Base-by-base conservation (phyloP, 768 basidiomycete species). In the Collybiopsis luxurians region DNA sequence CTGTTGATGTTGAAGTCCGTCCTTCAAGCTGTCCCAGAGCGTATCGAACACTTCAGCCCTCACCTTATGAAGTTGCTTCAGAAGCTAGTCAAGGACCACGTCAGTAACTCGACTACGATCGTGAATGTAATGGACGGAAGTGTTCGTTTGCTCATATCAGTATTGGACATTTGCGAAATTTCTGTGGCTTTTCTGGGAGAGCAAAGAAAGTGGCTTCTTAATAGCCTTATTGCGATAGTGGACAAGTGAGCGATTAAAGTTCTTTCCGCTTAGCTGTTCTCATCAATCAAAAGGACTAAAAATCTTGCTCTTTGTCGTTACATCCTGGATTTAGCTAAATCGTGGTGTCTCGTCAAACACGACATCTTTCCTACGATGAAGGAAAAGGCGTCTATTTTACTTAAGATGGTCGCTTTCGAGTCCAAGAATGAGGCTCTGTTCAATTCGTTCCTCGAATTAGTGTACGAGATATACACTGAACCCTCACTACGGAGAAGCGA, bases 391-490 rank as follows among this genome's bases (percentile, higher is more conserved):
- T 87, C 80, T 27, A 73, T 98, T 30, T 71, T 99, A 59, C 86
- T 90, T 65, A 92, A 91, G 68, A 95, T 99, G 94, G 79, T 82
- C 5, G 75, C 81, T 10, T 94, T 86, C 64, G 95, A 98, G 71
- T 77, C 78, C 23, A 85, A 90, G 30, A 87, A 85, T 36, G 90
- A 95, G n/a, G 62, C 75, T 3, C 78, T 98, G 3, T 92, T 90
- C 69, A 82, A 86, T 44, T 82, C 87, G 40, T 98, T 93, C 69
- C 78, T 98, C 63, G 86, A 90, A 60, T 79, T 98, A 58, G 89
- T 99, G 55, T 88, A 92, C 67, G 93, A 95, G 58, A 95, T 99
- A 64, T 99, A 98, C 74, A 92, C 88, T 5, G 90, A 95, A 43
- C 87, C 92, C 17, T 72, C 75, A 3, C 75, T 99, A 44, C 87